Evolutionary conservation across 805 yeast genomes (phyloP), one percentile per base, ranked within the genome.

Genomic region (Candida ponderosae): DNA sequence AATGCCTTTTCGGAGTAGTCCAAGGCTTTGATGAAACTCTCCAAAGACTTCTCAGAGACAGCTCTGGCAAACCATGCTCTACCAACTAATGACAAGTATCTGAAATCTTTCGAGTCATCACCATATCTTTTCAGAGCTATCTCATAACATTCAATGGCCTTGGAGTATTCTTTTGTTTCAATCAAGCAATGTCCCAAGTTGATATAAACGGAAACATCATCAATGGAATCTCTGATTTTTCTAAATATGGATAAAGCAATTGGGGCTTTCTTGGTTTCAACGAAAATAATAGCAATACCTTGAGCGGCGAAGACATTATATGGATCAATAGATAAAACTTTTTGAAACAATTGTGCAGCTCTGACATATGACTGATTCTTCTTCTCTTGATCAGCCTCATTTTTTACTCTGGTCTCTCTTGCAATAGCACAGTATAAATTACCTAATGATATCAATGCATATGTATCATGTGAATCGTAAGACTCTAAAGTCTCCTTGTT

Each of bases 291-390:
- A 1, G 97, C 97, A 43, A 93, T 70, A 38, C 99, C 99, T 60
- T 93, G 98, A 1, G 98, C 97, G 5, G 98, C 99, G 63, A 81
- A 93, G 1, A 89, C 90, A 55, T 90, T 86, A 47, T 72, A 68
- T 3, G 89, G 76, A 62, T 93, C 97, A 21, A 88, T 62, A 35
- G 83, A 79, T 37, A 93, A 64, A 2, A 87, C 96, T 61, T 93
- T 93, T 51, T 87, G 84, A 57, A 78, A 90, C 41, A 93, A 67
- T 60, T 90, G 97, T 13, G 89, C 82, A n/a, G 96, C 96, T 59
- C 95, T 77, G 32, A 81, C 67, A 56, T 82, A 90, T 38, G 87
- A 81, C 45, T 81, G 83, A 46, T 77, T 76, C 43, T 73, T 72
- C 57, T 78, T 83, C 21, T 76, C 76, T 19, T 62, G 56, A 18